Base-by-base conservation (phyloP, 2,329 filamentous ascomycete genomes). In the Cladosporium sp. region DNA sequence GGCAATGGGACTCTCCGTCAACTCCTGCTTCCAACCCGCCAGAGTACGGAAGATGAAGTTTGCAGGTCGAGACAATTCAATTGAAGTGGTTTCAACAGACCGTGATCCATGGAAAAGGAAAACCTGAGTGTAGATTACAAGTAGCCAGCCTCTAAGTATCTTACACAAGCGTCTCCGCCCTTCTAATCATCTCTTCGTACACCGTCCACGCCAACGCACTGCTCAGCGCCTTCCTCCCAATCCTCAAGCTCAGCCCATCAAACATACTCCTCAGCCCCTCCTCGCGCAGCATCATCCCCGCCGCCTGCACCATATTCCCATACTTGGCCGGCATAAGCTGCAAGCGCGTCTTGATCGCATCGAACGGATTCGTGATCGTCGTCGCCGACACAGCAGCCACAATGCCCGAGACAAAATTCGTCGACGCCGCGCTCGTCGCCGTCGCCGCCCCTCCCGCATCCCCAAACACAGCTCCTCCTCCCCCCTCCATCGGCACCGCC, bases 121-220 rank as follows among this genome's bases (percentile, higher is more conserved):
- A 31, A 16, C 2, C 38, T 33, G 49, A 52, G 42, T 45, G 28
- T 44, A 52, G 49, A 52, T 52, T 37, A 19, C 42, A 13, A 43
- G 19, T 44, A 52, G 37, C 35, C 41, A 32, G 41, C 22, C 19
- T 43, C 59, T 72, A 35, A 35, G 34, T 35, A 35, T 46, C 18
- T 19, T 43, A 50, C 38, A 50, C 48, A 43, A 50, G 48, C 40
- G 40, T 50, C 68, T 84, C 83, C 1, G 86, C 86, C 61, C 87
- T 79, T 55, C 91, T 76, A 57, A 97, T 86, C 62, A 96, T 71
- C 70, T 96, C 92, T 73, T 98, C 93, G 66, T 98, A 98, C 38
- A 96, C 78, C 9, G 92, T 97, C 93, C 93, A 98, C 7, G 92
- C 92, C 60, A 97, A 77, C n/a, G 93, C 93, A 49, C 87, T 92